Evolutionary conservation across 257 asterid genomes (phyloP).

Genomic region (Solanum stenotomum): DNA sequence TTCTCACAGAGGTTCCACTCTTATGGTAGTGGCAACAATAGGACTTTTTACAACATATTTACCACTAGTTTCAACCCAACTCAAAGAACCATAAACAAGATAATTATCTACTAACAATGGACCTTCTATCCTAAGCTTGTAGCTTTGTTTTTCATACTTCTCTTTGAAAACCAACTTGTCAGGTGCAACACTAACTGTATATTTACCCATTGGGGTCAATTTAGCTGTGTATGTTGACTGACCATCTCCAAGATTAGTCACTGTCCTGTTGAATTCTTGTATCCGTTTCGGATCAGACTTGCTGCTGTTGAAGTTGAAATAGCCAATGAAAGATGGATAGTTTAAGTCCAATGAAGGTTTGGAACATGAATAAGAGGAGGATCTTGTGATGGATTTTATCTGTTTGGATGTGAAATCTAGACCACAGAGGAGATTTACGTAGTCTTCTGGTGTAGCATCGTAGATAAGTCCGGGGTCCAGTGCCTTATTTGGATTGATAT

Average conservation of each 20-base stretch:
- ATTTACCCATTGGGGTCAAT: slow-evolving; percentile 19
- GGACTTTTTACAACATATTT: slow-evolving; percentile 47
- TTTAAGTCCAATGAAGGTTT: slow-evolving; percentile 57
- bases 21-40: slow-evolving; percentile 33
- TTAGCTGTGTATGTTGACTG: slow-evolving; percentile 27
- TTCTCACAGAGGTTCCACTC: neutral
- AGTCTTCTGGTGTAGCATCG: slow-evolving; percentile 30
- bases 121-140: slow-evolving; percentile 37
- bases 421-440: slow-evolving; percentile 41
- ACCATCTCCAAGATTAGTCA: slow-evolving; percentile 52
- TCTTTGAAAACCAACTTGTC: slow-evolving; percentile 33
- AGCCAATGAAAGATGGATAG: slow-evolving; percentile 68
- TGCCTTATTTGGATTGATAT: slow-evolving; percentile 57
- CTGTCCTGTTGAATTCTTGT: slow-evolving; percentile 42
- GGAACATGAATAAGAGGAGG: slow-evolving; percentile 34
- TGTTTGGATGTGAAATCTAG: slow-evolving; percentile 32
- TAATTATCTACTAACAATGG: slow-evolving; percentile 5
- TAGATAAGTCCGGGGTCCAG: slow-evolving; percentile 62
- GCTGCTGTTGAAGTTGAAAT: slow-evolving; percentile 11
- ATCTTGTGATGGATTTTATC: slow-evolving; percentile 33
- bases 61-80: slow-evolving; percentile 50
- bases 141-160: slow-evolving; percentile 48
- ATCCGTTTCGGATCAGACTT: neutral
- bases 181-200: slow-evolving; percentile 49
- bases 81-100: slow-evolving; percentile 33